A percentile compares a stretch with the other conserved stretches of the same genome.
phyloP scores from a whole-genome alignment of 2,329 filamentous ascomycete genomes.

The Trichophyton benhamiae region DNA sequence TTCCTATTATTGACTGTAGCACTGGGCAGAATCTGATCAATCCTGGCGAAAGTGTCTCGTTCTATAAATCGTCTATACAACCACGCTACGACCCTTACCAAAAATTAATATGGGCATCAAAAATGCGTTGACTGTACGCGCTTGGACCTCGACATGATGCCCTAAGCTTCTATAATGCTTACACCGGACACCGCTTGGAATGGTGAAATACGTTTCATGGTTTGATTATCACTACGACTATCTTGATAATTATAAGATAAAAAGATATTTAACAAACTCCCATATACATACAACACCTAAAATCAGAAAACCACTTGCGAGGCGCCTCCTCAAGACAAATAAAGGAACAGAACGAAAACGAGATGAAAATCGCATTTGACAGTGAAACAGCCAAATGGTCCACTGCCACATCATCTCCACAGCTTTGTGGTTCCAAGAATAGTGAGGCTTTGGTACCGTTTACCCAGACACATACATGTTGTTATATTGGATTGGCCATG shows the following conservation, averaged over 20 bases:
- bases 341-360: neutral
- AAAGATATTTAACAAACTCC: neutral
- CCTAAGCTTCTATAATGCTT: too few species aligned
- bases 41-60: too few species aligned
- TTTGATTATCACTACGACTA: neutral
- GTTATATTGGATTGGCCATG: conserved; percentile 7
- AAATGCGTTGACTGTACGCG: too few species aligned
- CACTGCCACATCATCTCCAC: neutral
- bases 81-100: too few species aligned
- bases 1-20: too few species aligned
- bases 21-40: too few species aligned
- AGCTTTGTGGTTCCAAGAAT: neutral
- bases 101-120: too few species aligned
- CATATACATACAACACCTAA: neutral
- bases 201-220: too few species aligned
- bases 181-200: too few species aligned
- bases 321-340: neutral
- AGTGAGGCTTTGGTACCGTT: neutral
- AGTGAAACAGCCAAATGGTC: neutral
- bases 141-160: too few species aligned
- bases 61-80: too few species aligned
- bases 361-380: neutral
- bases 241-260: neutral
- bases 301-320: neutral
- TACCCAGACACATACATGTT: neutral